Percentiles rank a stretch among this genome's conserved stretches.
Conservation (phyloP, 2,329 filamentous ascomycete genomes). For the Monosporascus ibericus region DNA sequence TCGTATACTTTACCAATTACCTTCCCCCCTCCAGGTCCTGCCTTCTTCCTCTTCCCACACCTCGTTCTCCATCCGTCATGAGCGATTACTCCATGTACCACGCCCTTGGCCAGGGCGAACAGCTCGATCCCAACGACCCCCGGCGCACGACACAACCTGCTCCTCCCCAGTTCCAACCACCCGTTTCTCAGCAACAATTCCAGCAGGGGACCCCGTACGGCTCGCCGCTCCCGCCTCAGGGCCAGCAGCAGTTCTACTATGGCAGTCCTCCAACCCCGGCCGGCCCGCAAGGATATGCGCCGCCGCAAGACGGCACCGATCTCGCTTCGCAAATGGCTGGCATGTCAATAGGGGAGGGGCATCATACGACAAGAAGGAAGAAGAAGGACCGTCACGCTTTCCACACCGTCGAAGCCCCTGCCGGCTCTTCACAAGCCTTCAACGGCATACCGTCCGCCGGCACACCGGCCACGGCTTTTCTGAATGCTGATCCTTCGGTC, state of each 20-base stretch:
- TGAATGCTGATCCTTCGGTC: slow-evolving; percentile 48
- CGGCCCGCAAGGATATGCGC: slow-evolving; percentile 27
- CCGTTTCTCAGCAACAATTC: slow-evolving; percentile 47
- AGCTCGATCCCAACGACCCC: slow-evolving; percentile 49
- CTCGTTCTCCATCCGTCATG: slow-evolving; percentile 29
- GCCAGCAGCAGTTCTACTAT: slow-evolving; percentile 35
- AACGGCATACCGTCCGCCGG: slow-evolving; percentile 59
- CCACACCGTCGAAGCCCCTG: slow-evolving; percentile 72
- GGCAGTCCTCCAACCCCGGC: slow-evolving; percentile 28
- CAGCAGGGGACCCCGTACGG: slow-evolving; percentile 38
- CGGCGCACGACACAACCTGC: slow-evolving; percentile 44
- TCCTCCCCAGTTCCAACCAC: slow-evolving; percentile 50
- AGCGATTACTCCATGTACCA: slow-evolving; percentile 52
- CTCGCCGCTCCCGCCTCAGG: slow-evolving; percentile 26
- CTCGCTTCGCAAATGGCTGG: slow-evolving; percentile 71
- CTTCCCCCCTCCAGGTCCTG: no score
- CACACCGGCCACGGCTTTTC: slow-evolving; percentile 48
- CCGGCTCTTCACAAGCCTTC: slow-evolving; percentile 61
- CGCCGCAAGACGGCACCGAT: slow-evolving; percentile 37
- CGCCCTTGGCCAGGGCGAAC: slow-evolving; percentile 49
- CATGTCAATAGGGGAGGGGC: slow-evolving; percentile 58
- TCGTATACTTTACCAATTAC: no score
- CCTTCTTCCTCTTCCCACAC: background rate
- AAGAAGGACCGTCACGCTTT: slow-evolving; percentile 96
- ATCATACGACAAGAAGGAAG: slow-evolving; percentile 56